Evolutionary conservation across 1,284 basidiomycete genomes (phyloP).

Genomic region (Ganoderma leucocontextum): DNA sequence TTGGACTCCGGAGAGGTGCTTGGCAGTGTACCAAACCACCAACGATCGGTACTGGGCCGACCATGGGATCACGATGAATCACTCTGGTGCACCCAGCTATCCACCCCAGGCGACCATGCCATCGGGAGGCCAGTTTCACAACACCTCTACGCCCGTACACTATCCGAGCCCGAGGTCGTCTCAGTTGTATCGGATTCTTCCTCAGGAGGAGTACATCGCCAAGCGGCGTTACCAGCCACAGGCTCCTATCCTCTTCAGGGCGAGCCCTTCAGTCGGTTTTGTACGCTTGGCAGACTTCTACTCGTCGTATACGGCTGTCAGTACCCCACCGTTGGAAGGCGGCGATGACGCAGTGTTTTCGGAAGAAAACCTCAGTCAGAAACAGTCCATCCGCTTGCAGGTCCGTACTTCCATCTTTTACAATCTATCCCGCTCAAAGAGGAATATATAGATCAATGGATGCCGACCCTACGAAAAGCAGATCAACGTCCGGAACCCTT

Average conservation of each 20-base stretch:
- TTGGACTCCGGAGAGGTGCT: slow-evolving; percentile 16
- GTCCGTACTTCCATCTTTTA: slow-evolving; percentile 5
- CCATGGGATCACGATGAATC: slow-evolving; percentile 19
- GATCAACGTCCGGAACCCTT: slow-evolving; percentile 29
- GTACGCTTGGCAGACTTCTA: slow-evolving; percentile 18
- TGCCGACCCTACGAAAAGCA: slow-evolving; percentile 26
- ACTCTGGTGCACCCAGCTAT: background rate
- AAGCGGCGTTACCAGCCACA: slow-evolving; percentile 21
- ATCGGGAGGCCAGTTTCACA: background rate
- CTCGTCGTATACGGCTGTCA: background rate
- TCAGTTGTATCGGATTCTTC: slow-evolving; percentile 19
- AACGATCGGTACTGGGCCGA: slow-evolving; percentile 25
- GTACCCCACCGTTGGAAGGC: background rate
- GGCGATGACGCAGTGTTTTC: slow-evolving; percentile 25
- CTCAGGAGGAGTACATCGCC: slow-evolving; percentile 21
- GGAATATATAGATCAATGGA: slow-evolving; percentile 24
- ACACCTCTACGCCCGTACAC: background rate
- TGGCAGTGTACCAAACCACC: slow-evolving; percentile 11
- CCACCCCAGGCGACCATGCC: background rate
- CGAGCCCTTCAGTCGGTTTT: slow-evolving; percentile 16
- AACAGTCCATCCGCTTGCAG: slow-evolving; percentile 29
- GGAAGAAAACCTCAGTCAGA: slow-evolving; percentile 25
- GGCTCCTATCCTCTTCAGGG: slow-evolving; percentile 22
- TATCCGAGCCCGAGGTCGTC: background rate
- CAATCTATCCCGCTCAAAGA: background rate